Percentiles rank a stretch among this genome's conserved stretches.
Conservation (phyloP, 371 early-diverging fungal species). For the Mucor circinelloides region DNA sequence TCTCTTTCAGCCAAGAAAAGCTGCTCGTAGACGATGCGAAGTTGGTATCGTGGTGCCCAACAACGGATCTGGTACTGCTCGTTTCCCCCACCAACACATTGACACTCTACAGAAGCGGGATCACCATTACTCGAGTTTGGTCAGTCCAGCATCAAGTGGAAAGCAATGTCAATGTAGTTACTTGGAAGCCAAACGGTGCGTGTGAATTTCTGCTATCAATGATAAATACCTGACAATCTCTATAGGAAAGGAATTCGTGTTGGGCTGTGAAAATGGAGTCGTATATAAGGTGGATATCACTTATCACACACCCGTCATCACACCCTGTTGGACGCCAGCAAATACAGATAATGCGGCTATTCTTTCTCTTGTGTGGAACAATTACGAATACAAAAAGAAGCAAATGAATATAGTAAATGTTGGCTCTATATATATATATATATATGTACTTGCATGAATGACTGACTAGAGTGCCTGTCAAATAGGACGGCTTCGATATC, state of each 20-base stretch:
- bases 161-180: constrained; percentile 2
- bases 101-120: constrained; percentile 11
- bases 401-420: constrained; percentile 19
- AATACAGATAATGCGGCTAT: background rate
- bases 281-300: constrained; percentile 20
- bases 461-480: background rate
- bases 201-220: background rate
- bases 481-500: constrained; percentile 25
- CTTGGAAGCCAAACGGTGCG: constrained; percentile 29
- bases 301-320: constrained; percentile 4
- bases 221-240: background rate
- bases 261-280: constrained; percentile 20
- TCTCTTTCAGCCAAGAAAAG: background rate
- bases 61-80: constrained; percentile 22
- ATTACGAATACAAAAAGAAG: constrained; percentile 14
- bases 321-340: constrained; percentile 9
- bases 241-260: constrained; percentile 26
- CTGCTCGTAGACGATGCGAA: constrained; percentile 8
- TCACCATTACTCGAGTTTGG: constrained; percentile 13
- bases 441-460: background rate
- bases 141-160: background rate
- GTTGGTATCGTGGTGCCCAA: constrained; percentile 27
- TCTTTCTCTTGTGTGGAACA: constrained; percentile 13
- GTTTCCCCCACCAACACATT: constrained; percentile 13
- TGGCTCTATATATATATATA: background rate